Base-by-base conservation (phyloP, 805 yeast genomes). In the Metschnikowia lachancei region DNA sequence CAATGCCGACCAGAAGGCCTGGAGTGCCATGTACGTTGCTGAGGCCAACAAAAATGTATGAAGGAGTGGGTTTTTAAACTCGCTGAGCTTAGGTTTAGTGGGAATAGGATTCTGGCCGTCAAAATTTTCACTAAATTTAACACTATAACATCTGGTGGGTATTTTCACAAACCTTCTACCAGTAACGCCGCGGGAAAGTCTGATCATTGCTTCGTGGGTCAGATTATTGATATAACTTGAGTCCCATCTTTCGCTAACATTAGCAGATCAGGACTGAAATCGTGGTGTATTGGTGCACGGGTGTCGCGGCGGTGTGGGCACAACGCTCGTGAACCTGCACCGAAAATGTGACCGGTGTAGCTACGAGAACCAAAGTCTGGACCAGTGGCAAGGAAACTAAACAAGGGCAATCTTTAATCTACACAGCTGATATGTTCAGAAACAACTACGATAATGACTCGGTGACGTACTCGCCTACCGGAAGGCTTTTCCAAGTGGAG, bases 391-490 rank as follows among this genome's bases (percentile, higher is more conserved):
- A 33, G 30, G 29, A 10, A 7, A 34, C 19, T 8, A 20, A 28
- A 14, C 22, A 8, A 32, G 24, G 35, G 39, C 30, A 29, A 18
- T 20, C 12, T 35, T 26, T 24, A 26, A 13, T 8, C 1, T n/a
- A 24, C n/a, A 12, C 19, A 32, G 34, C 32, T 18, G 30, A 38
- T 51, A 62, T 63, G 99, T 94, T 94, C 66, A 89, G 99, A 78
- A 94, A 94, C 72, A 94, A 95, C 61, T 94, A 94, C 78, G 99
- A 94, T 68, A 95, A 95, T 77, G 99, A 94, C 68, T 85, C 98
- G 39, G 96, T 94, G 49, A 94, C 99, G 12, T 94, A 88, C 72
- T 92, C 98, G 29, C 96, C 96, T 46, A 89, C 96, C 4, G 96
- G 96, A 4, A 80, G 96, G 57, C 80, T 89, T 49, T 90, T 89